Evolutionary conservation across 2,329 filamentous ascomycete genomes (phyloP), one percentile per base, ranked within the genome.

Genomic region (Ophiocordyceps polyrhachis-furcata): DNA sequence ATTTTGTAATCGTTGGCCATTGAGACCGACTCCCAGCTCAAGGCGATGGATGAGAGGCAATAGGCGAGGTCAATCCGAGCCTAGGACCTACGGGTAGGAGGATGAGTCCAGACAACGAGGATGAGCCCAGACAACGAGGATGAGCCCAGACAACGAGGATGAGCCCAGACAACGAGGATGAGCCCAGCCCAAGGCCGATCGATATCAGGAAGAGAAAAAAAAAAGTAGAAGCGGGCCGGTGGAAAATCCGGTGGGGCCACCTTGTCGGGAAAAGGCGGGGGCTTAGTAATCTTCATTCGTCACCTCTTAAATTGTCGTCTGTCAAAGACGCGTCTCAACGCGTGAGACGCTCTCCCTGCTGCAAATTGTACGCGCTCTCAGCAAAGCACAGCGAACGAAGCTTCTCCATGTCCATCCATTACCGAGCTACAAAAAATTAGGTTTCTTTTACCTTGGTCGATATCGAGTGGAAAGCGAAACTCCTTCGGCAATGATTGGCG

Each of bases 1-100:
- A 81, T 70, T 49, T 73, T 71, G 53, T 78, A 75, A 50, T 73
- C 71, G 41, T 71, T 70, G 51, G 73, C 67, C 74, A 78, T 78
- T 28, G 28, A 15, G 20, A 14, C 11, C 5, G 31, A 8, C 20
- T 14, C 5, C 42, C n/a, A 9, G 13, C 15, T 38, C 14, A 9
- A 38, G 31, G 29, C 20, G 31, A 15, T 23, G 7, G 9, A 19
- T 43, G 9, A 12, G 14, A 38, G 19, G 35, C 15, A n/a, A 38
- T n/a, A n/a, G n/a, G n/a, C n/a, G n/a, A n/a, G n/a, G n/a, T n/a
- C n/a, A n/a, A n/a, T n/a, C n/a, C n/a, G n/a, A n/a, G n/a, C n/a
- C n/a, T n/a, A n/a, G n/a, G n/a, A n/a, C n/a, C n/a, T n/a, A 38
- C 11, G 31, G 15, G 5, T 15, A 5, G 19, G 12, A 43, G 5